Evolutionary conservation across 2,329 filamentous ascomycete species (phyloP).

Genomic region (Conoideocrella luteorostrata): DNA sequence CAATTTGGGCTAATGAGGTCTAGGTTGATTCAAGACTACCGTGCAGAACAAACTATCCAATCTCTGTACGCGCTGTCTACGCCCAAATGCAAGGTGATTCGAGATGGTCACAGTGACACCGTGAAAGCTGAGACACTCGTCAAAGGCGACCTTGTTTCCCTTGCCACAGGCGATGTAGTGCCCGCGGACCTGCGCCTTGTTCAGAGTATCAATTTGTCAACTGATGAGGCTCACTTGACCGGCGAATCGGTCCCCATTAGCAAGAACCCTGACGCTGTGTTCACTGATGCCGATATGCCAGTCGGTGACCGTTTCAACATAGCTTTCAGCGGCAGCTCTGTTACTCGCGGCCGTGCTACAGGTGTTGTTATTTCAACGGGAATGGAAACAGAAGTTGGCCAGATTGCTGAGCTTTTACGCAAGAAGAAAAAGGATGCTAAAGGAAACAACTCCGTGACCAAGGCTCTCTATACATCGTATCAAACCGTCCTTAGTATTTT

Average conservation of each 20-base stretch:
- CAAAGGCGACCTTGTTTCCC: constrained; percentile 57
- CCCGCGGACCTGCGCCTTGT: constrained; percentile 62
- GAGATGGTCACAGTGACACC: constrained; percentile 43
- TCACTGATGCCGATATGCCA: constrained; percentile 47
- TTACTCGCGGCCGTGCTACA: constrained; percentile 62
- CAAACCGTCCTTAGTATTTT: constrained; percentile 47
- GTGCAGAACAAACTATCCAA: constrained; percentile 56
- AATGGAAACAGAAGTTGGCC: constrained; percentile 69
- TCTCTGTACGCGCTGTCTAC: constrained; percentile 52
- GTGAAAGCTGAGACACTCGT: constrained; percentile 54
- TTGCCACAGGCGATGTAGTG: constrained; percentile 61
- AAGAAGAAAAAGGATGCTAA: constrained; percentile 41
- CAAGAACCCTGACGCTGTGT: constrained; percentile 54
- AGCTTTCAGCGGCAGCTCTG: constrained; percentile 64
- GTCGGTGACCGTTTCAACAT: constrained; percentile 66
- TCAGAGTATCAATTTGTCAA: constrained; percentile 65
- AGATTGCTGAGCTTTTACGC: constrained; percentile 65
- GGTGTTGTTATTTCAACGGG: constrained; percentile 65
- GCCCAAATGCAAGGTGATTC: constrained; percentile 53
- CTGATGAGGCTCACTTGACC: constrained; percentile 69
- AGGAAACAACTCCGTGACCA: constrained; percentile 35
- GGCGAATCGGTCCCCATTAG: constrained; percentile 65
- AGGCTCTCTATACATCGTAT: constrained; percentile 36
- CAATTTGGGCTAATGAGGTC: background rate
- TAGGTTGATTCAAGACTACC: constrained; percentile 54